phyloP scores from a whole-genome alignment of 352 stramenopile species.

The Pythium periplocum region DNA sequence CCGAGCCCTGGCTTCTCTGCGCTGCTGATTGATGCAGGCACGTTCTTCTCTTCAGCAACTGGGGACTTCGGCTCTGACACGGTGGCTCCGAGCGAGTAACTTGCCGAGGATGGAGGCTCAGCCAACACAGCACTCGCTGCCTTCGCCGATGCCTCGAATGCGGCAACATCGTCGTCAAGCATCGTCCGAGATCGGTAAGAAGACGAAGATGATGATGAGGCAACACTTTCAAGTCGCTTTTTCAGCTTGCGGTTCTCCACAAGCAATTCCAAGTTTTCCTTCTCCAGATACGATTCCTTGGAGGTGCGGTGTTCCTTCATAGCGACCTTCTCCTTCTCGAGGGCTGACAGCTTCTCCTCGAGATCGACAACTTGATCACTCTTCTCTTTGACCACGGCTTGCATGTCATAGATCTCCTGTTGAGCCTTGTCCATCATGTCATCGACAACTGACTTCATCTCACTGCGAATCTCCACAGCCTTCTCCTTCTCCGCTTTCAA shows the following conservation, averaged over 20 bases:
- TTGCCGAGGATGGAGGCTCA: constrained; percentile 4
- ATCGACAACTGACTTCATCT: constrained; percentile 24
- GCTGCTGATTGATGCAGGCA: neutral
- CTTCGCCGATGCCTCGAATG: constrained; percentile 13
- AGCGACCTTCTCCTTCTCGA: constrained; percentile 23
- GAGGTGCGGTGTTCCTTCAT: constrained; percentile 25
- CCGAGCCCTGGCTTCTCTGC: neutral
- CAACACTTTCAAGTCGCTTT: constrained; percentile 28
- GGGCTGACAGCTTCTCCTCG: constrained; percentile 22
- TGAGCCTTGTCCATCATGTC: constrained; percentile 47
- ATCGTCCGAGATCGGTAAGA: neutral
- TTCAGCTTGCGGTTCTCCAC: constrained; percentile 56
- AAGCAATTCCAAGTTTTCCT: constrained; percentile 61
- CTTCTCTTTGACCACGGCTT: constrained; percentile 40
- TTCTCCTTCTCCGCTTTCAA: constrained; percentile 32
- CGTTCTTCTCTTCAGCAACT: neutral
- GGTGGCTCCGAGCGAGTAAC: too few relatives aligned
- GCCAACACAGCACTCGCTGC: constrained; percentile 9
- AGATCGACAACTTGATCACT: constrained; percentile 35
- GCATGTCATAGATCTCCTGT: constrained; percentile 47
- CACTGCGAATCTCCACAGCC: constrained; percentile 14
- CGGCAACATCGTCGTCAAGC: constrained; percentile 12
- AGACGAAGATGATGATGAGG: neutral
- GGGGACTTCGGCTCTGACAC: too few relatives aligned
- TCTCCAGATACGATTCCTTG: constrained; percentile 54